A percentile compares a stretch with the other conserved stretches of the same genome.
Evolutionary conservation across 2,329 filamentous ascomycete species (phyloP).

Genomic region (Epichloe coenophiala): DNA sequence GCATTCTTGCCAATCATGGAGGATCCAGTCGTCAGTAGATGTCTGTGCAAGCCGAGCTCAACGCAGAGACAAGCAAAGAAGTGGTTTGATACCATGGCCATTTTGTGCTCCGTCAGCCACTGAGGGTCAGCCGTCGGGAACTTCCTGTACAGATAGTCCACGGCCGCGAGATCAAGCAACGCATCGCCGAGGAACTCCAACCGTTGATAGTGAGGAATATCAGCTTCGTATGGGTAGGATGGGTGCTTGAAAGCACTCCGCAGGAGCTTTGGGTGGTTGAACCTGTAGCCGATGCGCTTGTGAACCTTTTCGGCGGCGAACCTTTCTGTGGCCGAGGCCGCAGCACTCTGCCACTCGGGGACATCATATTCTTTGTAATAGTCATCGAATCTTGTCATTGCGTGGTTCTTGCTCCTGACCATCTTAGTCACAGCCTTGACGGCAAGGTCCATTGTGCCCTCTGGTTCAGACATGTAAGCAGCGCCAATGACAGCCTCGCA

Average conservation of each 20-base stretch:
- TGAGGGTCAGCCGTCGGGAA: constrained; percentile 77
- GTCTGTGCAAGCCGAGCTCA: constrained; percentile 60
- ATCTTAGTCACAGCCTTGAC: constrained; percentile 53
- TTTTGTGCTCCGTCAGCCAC: constrained; percentile 97
- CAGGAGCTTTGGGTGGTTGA: constrained; percentile 62
- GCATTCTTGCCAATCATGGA: constrained; percentile 28
- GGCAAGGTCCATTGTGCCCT: constrained; percentile 39
- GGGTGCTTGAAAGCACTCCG: constrained; percentile 81
- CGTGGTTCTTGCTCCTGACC: constrained; percentile 56
- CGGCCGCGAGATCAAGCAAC: constrained; percentile 71
- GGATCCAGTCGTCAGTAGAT: constrained; percentile 46
- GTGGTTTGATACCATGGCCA: constrained; percentile 97
- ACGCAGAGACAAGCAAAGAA: constrained; percentile 78
- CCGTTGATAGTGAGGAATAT: constrained; percentile 72
- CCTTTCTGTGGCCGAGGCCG: constrained; percentile 50
- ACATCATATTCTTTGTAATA: constrained; percentile 57
- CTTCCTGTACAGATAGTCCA: constrained; percentile 66
- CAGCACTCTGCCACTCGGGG: constrained; percentile 55
- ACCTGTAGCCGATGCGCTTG: constrained; percentile 43
- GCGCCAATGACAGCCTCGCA: constrained; percentile 91
- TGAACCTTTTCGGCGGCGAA: constrained; percentile 55
- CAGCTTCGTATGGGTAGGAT: constrained; percentile 62
- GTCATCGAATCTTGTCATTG: constrained; percentile 54
- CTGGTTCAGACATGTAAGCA: constrained; percentile 42
- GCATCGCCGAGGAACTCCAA: constrained; percentile 88